Conservation (phyloP, 1,139 yeast genomes). For the Geotrichum citri-aurantii region DNA sequence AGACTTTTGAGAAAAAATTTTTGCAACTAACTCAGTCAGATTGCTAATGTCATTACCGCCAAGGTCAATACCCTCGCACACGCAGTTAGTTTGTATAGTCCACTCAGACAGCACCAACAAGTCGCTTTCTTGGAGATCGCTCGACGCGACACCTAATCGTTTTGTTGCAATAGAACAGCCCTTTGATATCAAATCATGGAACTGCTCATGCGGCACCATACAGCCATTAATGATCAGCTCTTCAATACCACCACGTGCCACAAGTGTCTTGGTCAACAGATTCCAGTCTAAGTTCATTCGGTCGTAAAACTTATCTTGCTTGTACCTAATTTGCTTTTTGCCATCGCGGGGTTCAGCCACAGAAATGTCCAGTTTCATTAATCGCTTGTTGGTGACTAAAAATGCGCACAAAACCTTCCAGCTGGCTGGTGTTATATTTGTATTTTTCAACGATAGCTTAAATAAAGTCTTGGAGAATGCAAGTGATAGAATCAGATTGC, state of each 20-base stretch:
- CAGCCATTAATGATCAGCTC: constrained; percentile 82
- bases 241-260: constrained; percentile 66
- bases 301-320: constrained; percentile 30
- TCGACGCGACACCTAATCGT: constrained; percentile 72
- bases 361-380: constrained; percentile 58
- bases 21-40: not conserved
- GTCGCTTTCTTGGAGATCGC: constrained; percentile 55
- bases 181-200: constrained; percentile 44
- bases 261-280: constrained; percentile 55
- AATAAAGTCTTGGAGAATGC: constrained; percentile 56
- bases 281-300: constrained; percentile 76
- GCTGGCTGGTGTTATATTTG: constrained; percentile 60
- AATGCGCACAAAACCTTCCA: constrained; percentile 77
- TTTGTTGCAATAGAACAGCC: constrained; percentile 54
- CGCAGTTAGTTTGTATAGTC: constrained; percentile 49
- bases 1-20: constrained; percentile 1
- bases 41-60: constrained; percentile 44
- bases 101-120: constrained; percentile 54
- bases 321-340: constrained; percentile 15
- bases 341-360: constrained; percentile 13
- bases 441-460: constrained; percentile 71
- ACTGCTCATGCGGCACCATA: constrained; percentile 47
- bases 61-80: constrained; percentile 75
- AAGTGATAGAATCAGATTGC: constrained; percentile 54
- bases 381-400: constrained; percentile 49